These are phyloP conservation scores for Flagelloscypha sp. DNA, from an alignment of 768 basidiomycete species.

Conservation along the genomic window DNA sequence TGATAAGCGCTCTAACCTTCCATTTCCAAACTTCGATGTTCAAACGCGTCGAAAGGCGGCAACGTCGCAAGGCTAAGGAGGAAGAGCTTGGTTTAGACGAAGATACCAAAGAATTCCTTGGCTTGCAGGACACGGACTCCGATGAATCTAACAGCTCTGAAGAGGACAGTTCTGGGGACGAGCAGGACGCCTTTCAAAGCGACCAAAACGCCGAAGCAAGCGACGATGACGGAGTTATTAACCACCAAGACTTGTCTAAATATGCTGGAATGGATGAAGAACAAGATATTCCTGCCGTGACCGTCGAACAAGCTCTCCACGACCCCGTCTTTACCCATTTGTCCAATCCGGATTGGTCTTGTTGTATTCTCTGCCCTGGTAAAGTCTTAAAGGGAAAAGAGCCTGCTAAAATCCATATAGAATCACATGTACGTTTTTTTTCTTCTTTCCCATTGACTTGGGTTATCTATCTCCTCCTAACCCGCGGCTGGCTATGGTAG, in stretches of 20 bases:
- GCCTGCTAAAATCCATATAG: conserved; percentile 50
- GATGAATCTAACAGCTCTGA: conserved; percentile 37
- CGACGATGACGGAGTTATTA: conserved; percentile 11
- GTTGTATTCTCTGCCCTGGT: conserved; percentile 64
- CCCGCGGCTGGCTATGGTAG: no score
- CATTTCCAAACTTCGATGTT: conserved; percentile 39
- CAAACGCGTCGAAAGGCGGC: conserved; percentile 42
- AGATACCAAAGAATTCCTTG: conserved; percentile 35
- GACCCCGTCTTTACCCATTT: conserved; percentile 59
- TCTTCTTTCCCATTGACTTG: conserved; percentile 7
- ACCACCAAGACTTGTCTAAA: conserved; percentile 8
- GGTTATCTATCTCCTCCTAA: no score
- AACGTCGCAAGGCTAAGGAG: conserved; percentile 31
- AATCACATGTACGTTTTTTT: conserved; percentile 42
- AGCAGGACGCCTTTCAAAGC: conserved; percentile 11
- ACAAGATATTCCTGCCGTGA: conserved; percentile 35
- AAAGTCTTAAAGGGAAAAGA: conserved; percentile 56
- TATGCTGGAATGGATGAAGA: conserved; percentile 9
- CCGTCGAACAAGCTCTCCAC: conserved; percentile 49
- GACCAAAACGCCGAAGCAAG: conserved; percentile 15
- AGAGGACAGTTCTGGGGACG: conserved; percentile 22
- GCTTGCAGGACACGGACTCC: conserved; percentile 40
- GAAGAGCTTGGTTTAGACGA: conserved; percentile 37
- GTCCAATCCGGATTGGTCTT: conserved; percentile 43
- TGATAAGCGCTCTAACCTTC: no score